Evolutionary conservation across 2,329 filamentous ascomycete genomes (phyloP).

Genomic region (Trichoderma aggressivum): DNA sequence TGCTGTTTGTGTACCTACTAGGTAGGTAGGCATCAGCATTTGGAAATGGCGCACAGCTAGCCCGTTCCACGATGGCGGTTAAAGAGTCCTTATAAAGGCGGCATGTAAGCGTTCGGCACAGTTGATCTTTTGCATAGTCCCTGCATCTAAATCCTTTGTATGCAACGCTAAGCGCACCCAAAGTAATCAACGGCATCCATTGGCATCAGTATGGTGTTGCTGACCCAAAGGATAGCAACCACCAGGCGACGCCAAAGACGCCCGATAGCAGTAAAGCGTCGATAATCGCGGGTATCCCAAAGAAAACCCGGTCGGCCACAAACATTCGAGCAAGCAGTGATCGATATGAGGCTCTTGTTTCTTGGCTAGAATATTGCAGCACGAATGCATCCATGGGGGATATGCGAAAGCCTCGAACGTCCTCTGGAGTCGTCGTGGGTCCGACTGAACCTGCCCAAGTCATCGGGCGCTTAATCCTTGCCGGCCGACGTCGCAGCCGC

Average conservation of each 20-base stretch:
- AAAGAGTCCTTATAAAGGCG: not conserved
- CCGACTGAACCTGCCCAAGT: slow-evolving; percentile 34
- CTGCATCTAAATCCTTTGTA: slow-evolving; percentile 1
- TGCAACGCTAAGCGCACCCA: not conserved
- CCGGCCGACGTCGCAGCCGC: slow-evolving; percentile 41
- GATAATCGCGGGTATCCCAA: slow-evolving; percentile 34
- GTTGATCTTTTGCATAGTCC: not conserved
- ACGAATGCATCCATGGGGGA: slow-evolving; percentile 52
- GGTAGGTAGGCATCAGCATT: not conserved
- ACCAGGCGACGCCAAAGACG: slow-evolving; percentile 27
- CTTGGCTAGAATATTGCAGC: slow-evolving; percentile 31
- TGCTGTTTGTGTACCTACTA: not conserved
- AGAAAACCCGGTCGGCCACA: slow-evolving; percentile 40
- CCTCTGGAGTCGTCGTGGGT: slow-evolving; percentile 25
- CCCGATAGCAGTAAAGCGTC: slow-evolving; percentile 32
- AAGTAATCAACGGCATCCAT: not conserved
- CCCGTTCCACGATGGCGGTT: not conserved
- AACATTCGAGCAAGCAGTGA: slow-evolving; percentile 41
- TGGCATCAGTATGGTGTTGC: not conserved
- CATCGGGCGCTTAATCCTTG: slow-evolving; percentile 39
- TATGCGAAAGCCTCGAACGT: slow-evolving; percentile 47
- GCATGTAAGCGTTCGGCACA: not conserved
- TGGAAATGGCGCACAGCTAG: not conserved
- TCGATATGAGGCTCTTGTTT: slow-evolving; percentile 35
- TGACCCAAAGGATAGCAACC: slow-evolving; percentile 21